phyloP scores from a whole-genome alignment of 352 stramenopile species.

The Phytophthora sp. region DNA sequence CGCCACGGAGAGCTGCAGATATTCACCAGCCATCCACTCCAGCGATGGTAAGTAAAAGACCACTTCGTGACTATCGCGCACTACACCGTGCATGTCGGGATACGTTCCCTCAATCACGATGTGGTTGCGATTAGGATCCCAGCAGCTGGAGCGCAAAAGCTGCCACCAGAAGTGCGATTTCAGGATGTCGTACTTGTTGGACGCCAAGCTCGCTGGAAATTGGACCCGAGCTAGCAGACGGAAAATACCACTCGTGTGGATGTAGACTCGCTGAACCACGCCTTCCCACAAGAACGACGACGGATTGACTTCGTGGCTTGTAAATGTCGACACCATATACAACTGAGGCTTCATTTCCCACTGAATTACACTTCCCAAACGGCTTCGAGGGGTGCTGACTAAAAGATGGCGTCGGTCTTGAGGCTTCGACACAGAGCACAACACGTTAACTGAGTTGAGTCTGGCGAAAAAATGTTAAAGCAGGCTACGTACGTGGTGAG shows the following conservation, averaged over 20 bases:
- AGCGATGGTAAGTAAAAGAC: slow-evolving; percentile 27
- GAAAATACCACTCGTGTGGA: slow-evolving; percentile 23
- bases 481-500: slow-evolving; percentile 15
- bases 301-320: background rate
- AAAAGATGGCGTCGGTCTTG: slow-evolving; percentile 21
- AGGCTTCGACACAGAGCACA: slow-evolving; percentile 1
- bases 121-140: slow-evolving; percentile 9
- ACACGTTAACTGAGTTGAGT: background rate
- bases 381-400: background rate
- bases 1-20: slow-evolving; percentile 21
- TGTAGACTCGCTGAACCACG: slow-evolving; percentile 24
- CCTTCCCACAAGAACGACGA: slow-evolving; percentile 19
- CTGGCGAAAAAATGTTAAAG: background rate
- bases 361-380: slow-evolving; percentile 2
- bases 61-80: slow-evolving; percentile 15
- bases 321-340: background rate
- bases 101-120: slow-evolving; percentile 17
- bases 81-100: slow-evolving; percentile 15
- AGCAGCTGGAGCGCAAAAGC: slow-evolving; percentile 25
- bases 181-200: background rate
- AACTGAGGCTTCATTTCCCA: slow-evolving; percentile 15
- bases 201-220: background rate
- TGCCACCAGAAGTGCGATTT: slow-evolving; percentile 22
- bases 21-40: slow-evolving; percentile 35
- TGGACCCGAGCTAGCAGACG: slow-evolving; percentile 20